Evolutionary conservation across 108 stramenopile species (phyloP), one percentile per base, ranked within the genome.

Genomic region (Discostella stelligeroides): DNA sequence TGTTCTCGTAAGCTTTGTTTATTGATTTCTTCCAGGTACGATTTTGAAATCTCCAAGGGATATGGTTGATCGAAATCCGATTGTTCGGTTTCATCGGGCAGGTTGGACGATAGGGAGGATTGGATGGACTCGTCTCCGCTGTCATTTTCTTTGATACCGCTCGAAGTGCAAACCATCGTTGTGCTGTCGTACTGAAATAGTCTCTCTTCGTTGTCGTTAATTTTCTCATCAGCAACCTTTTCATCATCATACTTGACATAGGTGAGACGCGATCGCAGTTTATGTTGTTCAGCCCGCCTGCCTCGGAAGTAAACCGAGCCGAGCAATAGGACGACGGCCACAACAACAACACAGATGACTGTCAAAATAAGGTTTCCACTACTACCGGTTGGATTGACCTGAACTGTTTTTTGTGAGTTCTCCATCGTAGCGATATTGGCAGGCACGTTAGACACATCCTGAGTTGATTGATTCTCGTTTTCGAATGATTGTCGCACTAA

Each of bases 41-140:
- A 53, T 53, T 20, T 13, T 25, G 51, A 27, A 25, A 53, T 20
- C 49, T 50, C 51, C 51, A 53, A 8, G 51, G 51, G 51, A 53
- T 27, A 27, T 0, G 51, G 51, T 7, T 4, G 24, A 0, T 53
- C 13, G 13, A 53, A 6, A 27, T 53, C 6, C 34, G 34, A 34
- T 34, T 34, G 34, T 53, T 53, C 25, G 3, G 24, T 23, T 25
- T 53, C 27, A 24, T 53, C 51, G 3, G 34, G 5, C 34, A 34
- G 6, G 34, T 34, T 25, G 51, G 51, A 53, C 24, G 51, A 53
- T 53, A 53, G 1, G 51, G 51, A 53, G 3, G 51, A 53, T 53
- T 53, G 25, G 12, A 50, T 50, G 15, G 49, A 50, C 20, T 18
- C 8, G 8, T 25, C 51, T 23, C 24, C 51, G 24, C 24, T 27